Base-by-base conservation (phyloP, 352 stramenopile species). In the Phytophthora citricola region DNA sequence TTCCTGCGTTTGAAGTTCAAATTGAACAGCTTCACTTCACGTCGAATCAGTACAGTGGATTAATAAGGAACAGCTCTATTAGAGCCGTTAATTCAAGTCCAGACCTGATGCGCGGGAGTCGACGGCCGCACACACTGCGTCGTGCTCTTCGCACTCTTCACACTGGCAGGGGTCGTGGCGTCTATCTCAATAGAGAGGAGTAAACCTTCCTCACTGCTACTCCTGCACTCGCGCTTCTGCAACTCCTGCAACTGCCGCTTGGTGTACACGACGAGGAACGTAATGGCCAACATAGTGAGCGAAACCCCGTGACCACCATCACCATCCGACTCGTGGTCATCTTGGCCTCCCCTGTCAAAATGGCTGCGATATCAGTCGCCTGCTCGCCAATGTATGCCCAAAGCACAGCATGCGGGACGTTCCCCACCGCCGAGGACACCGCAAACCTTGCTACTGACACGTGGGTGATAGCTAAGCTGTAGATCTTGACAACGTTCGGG, bases 401-500 rank as follows among this genome's bases (percentile, higher is more conserved):
- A 1, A 94, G 48, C 20, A 92, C 51, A 2, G 85, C 76, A 57
- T 92, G 80, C 14, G 85, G 85, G 29, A 84, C 14, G 36, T 75
- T 83, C 12, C 78, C 84, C 11, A 91, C 41, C 3, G 77, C 69
- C 4, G 80, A 86, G 0, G 85, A 91, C 49, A 90, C 58, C 1
- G 64, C 71, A 49, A 94, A 94, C 7, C 83, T 73, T 41, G 55
- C 52, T 17, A 75, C 45, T 17, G 83, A 86, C 22, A 94, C 73
- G 17, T 87, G 73, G 1, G 85, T 94, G 54, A 94, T 87, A 43
- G 85, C 81, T 12, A 94, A 64, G n/a, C 63, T 88, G 71, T 92
- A 94, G 65, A 81, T 87, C 53, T 92, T 91, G 57, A 90, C 72
- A n/a, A 91, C 68, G 54, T 94, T 94, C 8, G 85, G 85, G 44